Percentiles rank a stretch among this genome's conserved stretches.
Conservation (phyloP, 192 early-diverging fungal genomes). For the Haplosporangium gracile region DNA sequence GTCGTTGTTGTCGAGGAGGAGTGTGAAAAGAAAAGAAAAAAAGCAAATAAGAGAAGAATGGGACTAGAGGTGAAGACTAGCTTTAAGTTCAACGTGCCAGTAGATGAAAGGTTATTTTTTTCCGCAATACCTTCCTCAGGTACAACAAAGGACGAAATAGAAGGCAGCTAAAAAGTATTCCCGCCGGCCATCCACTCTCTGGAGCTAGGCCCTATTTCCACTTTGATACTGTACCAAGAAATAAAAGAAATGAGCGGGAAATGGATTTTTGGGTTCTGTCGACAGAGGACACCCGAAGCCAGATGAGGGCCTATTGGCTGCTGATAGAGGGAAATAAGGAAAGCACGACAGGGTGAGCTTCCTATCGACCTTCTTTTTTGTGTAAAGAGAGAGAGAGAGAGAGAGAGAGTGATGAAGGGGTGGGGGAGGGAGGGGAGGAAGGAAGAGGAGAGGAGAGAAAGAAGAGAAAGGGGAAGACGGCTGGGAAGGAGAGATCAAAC, state of each 20-base stretch:
- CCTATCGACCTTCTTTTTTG: neutral
- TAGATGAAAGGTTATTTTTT: too few relatives aligned
- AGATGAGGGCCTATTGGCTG: neutral
- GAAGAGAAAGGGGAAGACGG: too few relatives aligned
- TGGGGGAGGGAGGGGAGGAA: neutral
- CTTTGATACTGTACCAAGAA: neutral
- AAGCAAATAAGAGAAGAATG: too few relatives aligned
- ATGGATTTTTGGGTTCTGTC: slow-evolving; percentile 4
- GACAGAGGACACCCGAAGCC: neutral
- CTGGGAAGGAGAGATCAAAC: too few relatives aligned
- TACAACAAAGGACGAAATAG: neutral
- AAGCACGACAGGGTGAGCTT: neutral
- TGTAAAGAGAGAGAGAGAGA: neutral
- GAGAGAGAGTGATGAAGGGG: neutral
- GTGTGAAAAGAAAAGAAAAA: too few relatives aligned
- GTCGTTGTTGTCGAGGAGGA: too few relatives aligned
- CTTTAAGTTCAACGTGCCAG: too few relatives aligned
- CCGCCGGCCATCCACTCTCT: neutral
- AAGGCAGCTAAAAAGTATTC: slow-evolving; percentile 2
- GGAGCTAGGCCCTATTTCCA: neutral
- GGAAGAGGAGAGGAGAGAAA: neutral
- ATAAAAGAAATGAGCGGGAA: neutral
- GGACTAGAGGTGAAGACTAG: too few relatives aligned
- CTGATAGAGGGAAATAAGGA: neutral
- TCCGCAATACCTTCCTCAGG: neutral